Evolutionary conservation across 495 filamentous ascomycete species (phyloP), one percentile per base, ranked within the genome.

Genomic region (Articulospora tetracladia): DNA sequence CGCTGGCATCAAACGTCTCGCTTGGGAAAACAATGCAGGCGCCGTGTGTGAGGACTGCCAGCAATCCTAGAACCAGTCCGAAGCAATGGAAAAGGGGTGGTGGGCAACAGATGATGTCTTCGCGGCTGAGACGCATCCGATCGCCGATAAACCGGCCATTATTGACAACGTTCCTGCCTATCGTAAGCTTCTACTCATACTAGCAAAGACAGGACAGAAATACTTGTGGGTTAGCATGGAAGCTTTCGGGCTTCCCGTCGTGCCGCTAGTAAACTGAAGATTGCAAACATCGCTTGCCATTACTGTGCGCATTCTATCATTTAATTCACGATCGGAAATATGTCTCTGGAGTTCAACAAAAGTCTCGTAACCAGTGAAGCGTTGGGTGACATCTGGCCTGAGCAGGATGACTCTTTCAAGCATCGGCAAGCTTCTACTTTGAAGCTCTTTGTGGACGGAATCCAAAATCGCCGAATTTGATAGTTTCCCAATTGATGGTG

Each of bases 61-160:
- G 77, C 62, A 90, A 78, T 8, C 86, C 86, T 23, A 90, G 77
- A 24, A 88, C 86, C 24, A 90, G 79, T n/a, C 86, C 86, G 67
- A 90, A 90, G 76, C 86, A 89, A 71, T 89, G 86, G 72, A 89
- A 90, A 0, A 89, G 74, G 0, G 86, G 87, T 1, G 85, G 85
- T 1, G 87, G 86, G 66, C 86, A 89, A 73, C 86, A 88, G 51
- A 90, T 76, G 30, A 81, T 74, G 68, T 89, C 86, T 57, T 76
- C 73, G 0, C 83, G 78, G 3, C 79, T 81, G 1, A 90, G 74
- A 12, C 76, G 72, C 84, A 90, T 86, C 60, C 86, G 82, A 63
- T 88, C 80, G 47, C 84, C 86, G 56, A 90, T 86, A 67, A 87
- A 86, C 27, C 80, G 79, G 15, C 84, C 80, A 67, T 90, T 90